Base-by-base conservation (phyloP, 1,284 basidiomycete species). In the Spongiforma sp. region DNA sequence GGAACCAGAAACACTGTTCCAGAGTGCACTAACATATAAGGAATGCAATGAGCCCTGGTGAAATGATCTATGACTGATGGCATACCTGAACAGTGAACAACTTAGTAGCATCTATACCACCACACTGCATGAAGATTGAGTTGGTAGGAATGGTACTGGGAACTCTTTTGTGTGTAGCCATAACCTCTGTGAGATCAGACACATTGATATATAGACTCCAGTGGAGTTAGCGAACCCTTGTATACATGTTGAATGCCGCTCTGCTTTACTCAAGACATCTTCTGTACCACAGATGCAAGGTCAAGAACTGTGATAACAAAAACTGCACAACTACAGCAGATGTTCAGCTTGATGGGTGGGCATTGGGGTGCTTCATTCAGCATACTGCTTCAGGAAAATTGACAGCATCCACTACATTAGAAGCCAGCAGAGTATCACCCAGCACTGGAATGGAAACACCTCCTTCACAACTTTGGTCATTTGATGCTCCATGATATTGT, bases 291-390 rank as follows among this genome's bases (percentile, higher is more conserved):
- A 99, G 79, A 99, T 98, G 65, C 77, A 63, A 87, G 81, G 34
- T 95, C 95, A 37, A 99, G 84, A 56, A 97, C 80, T 14, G 93
- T 94, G 71, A 99, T 97, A 73, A 99, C 92, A 77, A 99, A 99
- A 63, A 97, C 85, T 5, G 95, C 91, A 71, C 88, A 89, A 28
- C 79, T 89, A 73, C 96, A 99, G 60, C n/a, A n/a, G n/a, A n/a
- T n/a, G n/a, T n/a, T n/a, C n/a, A n/a, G n/a, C n/a, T n/a, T n/a
- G n/a, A n/a, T n/a, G n/a, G n/a, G n/a, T n/a, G n/a, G n/a, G n/a
- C n/a, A n/a, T n/a, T n/a, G n/a, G n/a, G n/a, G n/a, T n/a, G n/a
- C n/a, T n/a, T n/a, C n/a, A n/a, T n/a, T n/a, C n/a, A n/a, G n/a
- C n/a, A n/a, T n/a, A 73, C 75, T 86, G 89, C 21, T 79, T 82